Base-by-base conservation (phyloP, 176 grass and related monocot species). In the Oryza meridionalis region DNA sequence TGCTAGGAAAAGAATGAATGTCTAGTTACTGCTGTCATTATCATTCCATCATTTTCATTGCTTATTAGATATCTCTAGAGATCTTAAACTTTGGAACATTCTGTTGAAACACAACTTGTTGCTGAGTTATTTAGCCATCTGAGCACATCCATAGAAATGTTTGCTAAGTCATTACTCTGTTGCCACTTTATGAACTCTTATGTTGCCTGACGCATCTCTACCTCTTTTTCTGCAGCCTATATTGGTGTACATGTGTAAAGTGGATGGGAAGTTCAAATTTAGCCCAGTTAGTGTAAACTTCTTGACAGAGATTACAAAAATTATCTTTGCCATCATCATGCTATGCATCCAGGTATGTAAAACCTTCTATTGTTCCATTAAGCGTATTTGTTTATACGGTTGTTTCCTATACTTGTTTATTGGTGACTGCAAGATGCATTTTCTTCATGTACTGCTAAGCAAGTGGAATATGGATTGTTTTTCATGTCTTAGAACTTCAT, bases 271-370 rank as follows among this genome's bases (percentile, higher is more conserved):
- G 65, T 98, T 98, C 81, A 94, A 98, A 80, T 98, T 95, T 90
- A 98, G 95, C 87, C 95, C 95, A 46, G 81, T 98, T 71, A 95
- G 95, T 27, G 95, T 98, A 72, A 98, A 98, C 84, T 95, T 98
- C 90, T 91, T 95, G 82, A 98, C 95, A 29, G 95, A 98, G 89
- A 51, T 91, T 80, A 90, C 92, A 29, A 98, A 98, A 84, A 84
- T 95, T 66, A 61, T 95, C 37, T 95, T 98, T 88, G 91, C 95
- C 51, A 78, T 93, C 69, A 70, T 93, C 75, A 98, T 98, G 95
- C 67, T 98, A 51, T 79, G 88, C 27, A 74, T 95, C 73, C 95
- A 98, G 92, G 95, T 98, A 84, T 83, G 88, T 87, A 25, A 31
- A 70, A 83, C 80, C 5, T 77, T 85, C 61, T 32, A 27, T 66